Percentiles rank a stretch among this genome's conserved stretches.
Evolutionary conservation across 768 basidiomycete genomes (phyloP).

Genomic region (Suillus bovinus): DNA sequence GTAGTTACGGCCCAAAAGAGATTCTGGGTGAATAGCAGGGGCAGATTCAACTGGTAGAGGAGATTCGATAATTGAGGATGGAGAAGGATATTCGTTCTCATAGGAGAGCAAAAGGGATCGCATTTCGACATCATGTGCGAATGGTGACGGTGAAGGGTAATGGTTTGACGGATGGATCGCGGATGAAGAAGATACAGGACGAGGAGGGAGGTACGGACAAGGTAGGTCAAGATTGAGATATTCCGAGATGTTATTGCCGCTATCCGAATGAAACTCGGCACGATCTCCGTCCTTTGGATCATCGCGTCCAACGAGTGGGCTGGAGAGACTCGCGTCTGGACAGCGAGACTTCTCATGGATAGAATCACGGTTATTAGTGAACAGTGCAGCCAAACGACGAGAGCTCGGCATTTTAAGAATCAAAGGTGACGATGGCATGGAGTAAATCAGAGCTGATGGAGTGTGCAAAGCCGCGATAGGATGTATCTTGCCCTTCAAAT

Average conservation of each 20-base stretch:
- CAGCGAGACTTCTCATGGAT: neutral
- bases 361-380: neutral
- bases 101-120: conserved; percentile 27
- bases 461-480: neutral
- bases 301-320: neutral
- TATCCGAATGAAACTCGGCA: neutral
- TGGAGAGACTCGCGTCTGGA: neutral
- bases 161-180: neutral
- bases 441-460: neutral
- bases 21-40: conserved; percentile 5
- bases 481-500: neutral
- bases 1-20: conserved; percentile 28
- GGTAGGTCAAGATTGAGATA: conserved; percentile 3
- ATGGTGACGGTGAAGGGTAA: neutral
- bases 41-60: conserved; percentile 5
- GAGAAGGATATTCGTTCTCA: conserved; percentile 8
- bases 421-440: neutral
- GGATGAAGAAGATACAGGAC: neutral
- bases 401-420: conserved; percentile 1
- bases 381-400: neutral
- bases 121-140: conserved; percentile 1
- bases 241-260: neutral
- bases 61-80: conserved; percentile 9
- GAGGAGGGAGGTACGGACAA: neutral
- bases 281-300: conserved; percentile 2